These are phyloP conservation scores for Macadamia integrifolia DNA, from an alignment of 164 flowering plant genomes.

Conservation along the genomic window DNA sequence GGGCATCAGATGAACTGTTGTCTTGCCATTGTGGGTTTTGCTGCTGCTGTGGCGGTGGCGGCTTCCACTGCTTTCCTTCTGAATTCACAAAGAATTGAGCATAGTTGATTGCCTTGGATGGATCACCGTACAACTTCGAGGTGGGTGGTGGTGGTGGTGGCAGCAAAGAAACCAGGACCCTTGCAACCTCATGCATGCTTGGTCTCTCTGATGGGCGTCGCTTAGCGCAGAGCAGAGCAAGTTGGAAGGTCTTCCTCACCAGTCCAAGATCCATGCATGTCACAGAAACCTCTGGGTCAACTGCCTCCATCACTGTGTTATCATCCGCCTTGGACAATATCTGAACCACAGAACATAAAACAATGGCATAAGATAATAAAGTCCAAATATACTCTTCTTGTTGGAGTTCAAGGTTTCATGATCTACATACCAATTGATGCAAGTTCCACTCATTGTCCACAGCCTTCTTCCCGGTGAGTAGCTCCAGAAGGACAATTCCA, in stretches of 20 bases:
- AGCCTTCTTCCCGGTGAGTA: constrained; percentile 86
- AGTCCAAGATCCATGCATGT: constrained; percentile 69
- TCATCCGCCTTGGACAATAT: constrained; percentile 73
- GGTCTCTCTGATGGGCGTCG: constrained; percentile 70
- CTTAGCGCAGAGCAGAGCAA: constrained; percentile 81
- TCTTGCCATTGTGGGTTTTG: constrained; percentile 15
- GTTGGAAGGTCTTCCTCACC: constrained; percentile 75
- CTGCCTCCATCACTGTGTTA: constrained; percentile 86
- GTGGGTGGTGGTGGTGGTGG: constrained; percentile 46
- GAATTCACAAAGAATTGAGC: constrained; percentile 34
- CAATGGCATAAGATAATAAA: background rate
- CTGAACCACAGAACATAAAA: constrained; percentile 29
- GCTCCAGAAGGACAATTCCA: constrained; percentile 89
- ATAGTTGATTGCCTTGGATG: constrained; percentile 43
- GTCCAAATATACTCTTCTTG: background rate
- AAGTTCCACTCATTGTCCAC: constrained; percentile 82
- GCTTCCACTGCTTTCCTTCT: constrained; percentile 11
- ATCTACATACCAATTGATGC: constrained; percentile 71
- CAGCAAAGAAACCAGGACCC: constrained; percentile 61
- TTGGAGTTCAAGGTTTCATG: background rate
- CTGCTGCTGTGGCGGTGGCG: constrained; percentile 9
- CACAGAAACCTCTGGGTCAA: constrained; percentile 87
- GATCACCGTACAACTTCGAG: constrained; percentile 23
- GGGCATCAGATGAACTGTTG: constrained; percentile 61
- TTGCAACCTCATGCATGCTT: constrained; percentile 78